Base-by-base conservation (phyloP, 1,139 yeast species). In the Saccharomyces hybrid region DNA sequence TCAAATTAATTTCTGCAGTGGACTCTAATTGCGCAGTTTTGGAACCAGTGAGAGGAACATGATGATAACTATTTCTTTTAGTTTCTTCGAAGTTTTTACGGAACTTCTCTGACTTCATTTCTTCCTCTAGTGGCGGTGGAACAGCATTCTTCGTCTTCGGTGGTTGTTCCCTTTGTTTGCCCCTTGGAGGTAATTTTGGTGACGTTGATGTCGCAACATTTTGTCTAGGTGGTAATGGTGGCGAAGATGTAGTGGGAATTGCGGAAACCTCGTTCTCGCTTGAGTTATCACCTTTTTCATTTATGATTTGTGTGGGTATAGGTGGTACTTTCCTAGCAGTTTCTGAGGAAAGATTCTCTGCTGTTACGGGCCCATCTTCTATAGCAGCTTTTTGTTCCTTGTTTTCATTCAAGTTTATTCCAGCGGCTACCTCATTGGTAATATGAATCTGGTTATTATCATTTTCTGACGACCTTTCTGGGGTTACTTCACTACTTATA, bases 1-100 rank as follows among this genome's bases (percentile, higher is more conserved):
- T 71, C 54, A 79, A 63, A 61, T 75, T 78, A 50, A 73, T 74
- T 51, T 75, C 77, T 13, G 71, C 68, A 25, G 61, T 64, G 48
- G 64, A 55, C 16, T 62, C 62, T 6, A 61, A 29, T 41, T 61
- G 57, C 11, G 53, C 57, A 3, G 64, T 55, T 49, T 55, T 54
- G 28, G 53, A 48, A n/a, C 47, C 51, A 6, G 54, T 53, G 5
- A 57, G 56, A n/a, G 61, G 50, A 31, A 55, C 49, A 27, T 57
- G 56, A n/a, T 59, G n/a, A n/a, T 38, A 41, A 23, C 48, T 49
- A 14, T 46, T 56, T 11, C 56, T 49, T 13, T 53, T 53, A 8
- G 59, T 31, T 23, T 56, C 14, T 5, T 60, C 60, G 23, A 64
- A n/a, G 25, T 58, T 61, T 27, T 54, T 60, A 47, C 63, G 58